Evolutionary conservation across 2,329 filamentous ascomycete species (phyloP).

Genomic region (Xylariaceae sp.): DNA sequence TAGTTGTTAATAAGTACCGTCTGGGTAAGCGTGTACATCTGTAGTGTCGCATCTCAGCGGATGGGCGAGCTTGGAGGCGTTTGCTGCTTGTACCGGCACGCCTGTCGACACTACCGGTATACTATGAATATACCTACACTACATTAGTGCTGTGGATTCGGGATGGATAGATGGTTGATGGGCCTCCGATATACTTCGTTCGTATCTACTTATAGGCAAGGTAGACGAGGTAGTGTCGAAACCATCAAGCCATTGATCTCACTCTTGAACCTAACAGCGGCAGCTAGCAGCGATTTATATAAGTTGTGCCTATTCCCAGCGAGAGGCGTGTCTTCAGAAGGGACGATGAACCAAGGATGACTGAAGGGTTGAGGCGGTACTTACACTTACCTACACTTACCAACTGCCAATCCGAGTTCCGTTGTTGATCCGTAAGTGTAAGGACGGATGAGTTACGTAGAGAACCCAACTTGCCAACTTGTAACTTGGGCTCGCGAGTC

Average conservation of each 20-base stretch:
- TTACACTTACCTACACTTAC: background rate
- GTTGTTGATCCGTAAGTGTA: no score
- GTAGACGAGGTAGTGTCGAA: background rate
- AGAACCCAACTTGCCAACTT: background rate
- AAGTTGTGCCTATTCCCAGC: background rate
- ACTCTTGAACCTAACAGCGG: background rate
- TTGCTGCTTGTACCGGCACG: background rate
- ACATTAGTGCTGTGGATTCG: background rate
- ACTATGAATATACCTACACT: background rate
- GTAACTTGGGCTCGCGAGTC: no score
- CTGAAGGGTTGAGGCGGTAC: no score
- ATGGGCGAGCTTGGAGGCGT: slow-evolving; percentile 1
- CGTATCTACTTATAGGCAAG: background rate
- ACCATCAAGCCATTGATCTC: background rate
- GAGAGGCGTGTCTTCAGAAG: no score
- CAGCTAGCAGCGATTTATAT: background rate
- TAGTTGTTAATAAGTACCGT: background rate
- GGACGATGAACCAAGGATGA: no score
- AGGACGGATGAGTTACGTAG: background rate
- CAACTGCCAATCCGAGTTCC: no score
- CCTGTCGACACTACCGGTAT: background rate
- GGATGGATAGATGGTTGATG: background rate
- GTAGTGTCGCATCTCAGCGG: background rate
- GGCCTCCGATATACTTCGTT: background rate
- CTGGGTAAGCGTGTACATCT: background rate